Percentiles rank a stretch among this genome's conserved stretches.
phyloP scores from a whole-genome alignment of 169 alveolate genomes.

The Eimeria nieschulzi region DNA sequence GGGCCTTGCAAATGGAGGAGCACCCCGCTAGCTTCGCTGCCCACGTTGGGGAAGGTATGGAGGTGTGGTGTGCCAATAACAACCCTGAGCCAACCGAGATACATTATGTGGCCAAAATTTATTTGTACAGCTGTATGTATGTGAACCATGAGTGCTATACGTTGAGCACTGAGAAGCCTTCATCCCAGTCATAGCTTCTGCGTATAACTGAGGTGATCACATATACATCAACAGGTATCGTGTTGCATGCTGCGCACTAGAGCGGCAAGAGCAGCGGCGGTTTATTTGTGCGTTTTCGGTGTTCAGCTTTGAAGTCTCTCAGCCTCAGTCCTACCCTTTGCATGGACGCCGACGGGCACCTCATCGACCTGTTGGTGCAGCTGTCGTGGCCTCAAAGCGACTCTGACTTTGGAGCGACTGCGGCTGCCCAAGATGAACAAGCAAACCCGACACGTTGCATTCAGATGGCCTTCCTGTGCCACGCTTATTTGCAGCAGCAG shows the following conservation, averaged over 20 bases:
- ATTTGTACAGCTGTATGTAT: no score
- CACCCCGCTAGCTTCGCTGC: slow-evolving; percentile 71
- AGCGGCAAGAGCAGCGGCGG: neutral
- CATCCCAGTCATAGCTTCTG: no score
- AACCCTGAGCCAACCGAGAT: no score
- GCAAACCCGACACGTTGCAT: neutral
- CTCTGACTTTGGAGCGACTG: neutral
- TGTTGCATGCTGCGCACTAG: neutral
- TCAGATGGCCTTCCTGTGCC: slow-evolving; percentile 49
- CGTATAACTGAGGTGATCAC: no score
- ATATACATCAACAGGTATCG: no score
- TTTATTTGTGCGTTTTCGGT: no score
- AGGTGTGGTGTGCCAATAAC: no score
- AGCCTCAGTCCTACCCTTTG: slow-evolving; percentile 9
- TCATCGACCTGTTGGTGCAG: slow-evolving; percentile 68
- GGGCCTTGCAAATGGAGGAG: slow-evolving; percentile 74
- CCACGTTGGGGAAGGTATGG: slow-evolving; percentile 57
- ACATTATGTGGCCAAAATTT: no score
- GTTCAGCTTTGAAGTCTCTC: slow-evolving; percentile 23
- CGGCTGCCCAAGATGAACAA: no score
- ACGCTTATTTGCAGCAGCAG: slow-evolving; percentile 33
- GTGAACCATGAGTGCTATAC: no score
- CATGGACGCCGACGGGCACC: slow-evolving; percentile 58
- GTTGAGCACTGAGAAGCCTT: no score
- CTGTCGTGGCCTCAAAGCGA: neutral